These are phyloP conservation scores for Amanita pallidorosea DNA, from an alignment of 768 basidiomycete species.

Conservation along the genomic window DNA sequence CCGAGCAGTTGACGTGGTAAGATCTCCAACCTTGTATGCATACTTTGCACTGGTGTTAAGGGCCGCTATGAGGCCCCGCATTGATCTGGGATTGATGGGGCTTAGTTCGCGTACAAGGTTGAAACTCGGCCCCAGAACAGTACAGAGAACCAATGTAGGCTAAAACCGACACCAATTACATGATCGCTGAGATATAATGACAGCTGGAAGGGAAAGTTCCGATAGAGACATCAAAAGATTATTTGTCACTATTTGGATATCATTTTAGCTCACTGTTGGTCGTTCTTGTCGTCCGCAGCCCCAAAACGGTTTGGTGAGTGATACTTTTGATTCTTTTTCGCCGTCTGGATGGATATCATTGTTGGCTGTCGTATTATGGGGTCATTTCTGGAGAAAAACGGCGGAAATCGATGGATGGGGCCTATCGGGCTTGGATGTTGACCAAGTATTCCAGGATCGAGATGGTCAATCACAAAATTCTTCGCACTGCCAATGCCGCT, in stretches of 20 bases:
- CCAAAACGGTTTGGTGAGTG: constrained; percentile 60
- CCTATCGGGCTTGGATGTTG: constrained; percentile 33
- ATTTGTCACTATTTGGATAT: constrained; percentile 24
- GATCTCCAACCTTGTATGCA: constrained; percentile 45
- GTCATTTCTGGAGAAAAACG: neutral
- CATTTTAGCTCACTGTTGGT: constrained; percentile 14
- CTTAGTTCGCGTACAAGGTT: too few species aligned
- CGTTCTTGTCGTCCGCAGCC: constrained; percentile 39
- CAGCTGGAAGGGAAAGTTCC: neutral
- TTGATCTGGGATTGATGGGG: neutral
- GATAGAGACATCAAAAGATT: neutral
- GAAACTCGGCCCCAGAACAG: too few species aligned
- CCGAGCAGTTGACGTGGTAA: neutral
- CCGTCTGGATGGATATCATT: neutral
- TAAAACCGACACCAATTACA: too few species aligned
- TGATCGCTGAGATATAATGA: neutral
- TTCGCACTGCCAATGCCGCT: constrained; percentile 94
- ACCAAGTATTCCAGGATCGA: constrained; percentile 28
- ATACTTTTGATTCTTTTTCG: constrained; percentile 12
- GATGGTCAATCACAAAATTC: constrained; percentile 77
- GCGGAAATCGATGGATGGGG: constrained; percentile 48
- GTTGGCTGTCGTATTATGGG: neutral
- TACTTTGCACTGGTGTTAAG: constrained; percentile 51
- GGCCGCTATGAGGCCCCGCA: constrained; percentile 45
- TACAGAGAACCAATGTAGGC: too few species aligned